Percentiles rank a stretch among this genome's conserved stretches.
These are phyloP conservation scores for Castanospermum australe DNA, from an alignment of 306 rosid genomes.

Conservation along the genomic window DNA sequence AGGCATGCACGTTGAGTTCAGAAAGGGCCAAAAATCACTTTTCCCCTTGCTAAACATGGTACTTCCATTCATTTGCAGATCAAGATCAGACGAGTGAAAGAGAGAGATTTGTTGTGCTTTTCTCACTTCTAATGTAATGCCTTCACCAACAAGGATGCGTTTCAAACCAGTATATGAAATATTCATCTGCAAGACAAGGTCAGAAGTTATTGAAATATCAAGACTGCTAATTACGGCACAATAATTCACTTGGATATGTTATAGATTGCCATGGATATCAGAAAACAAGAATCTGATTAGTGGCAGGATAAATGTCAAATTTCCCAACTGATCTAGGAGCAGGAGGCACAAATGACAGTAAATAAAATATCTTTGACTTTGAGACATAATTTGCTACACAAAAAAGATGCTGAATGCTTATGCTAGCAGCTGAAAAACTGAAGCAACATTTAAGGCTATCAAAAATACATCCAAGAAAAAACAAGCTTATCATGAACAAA, in stretches of 20 bases:
- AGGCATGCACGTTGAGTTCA: slow-evolving; percentile 62
- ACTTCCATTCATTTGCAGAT: slow-evolving; percentile 46
- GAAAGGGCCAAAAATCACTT: slow-evolving; percentile 46
- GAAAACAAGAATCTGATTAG: neutral
- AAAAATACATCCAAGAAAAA: neutral
- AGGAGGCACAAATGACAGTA: slow-evolving; percentile 1
- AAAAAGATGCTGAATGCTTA: neutral
- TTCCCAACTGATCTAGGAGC: neutral
- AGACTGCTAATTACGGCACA: slow-evolving; percentile 1
- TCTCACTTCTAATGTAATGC: slow-evolving; percentile 75
- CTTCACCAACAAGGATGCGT: slow-evolving; percentile 77
- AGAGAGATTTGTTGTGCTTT: slow-evolving; percentile 69
- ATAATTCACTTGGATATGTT: neutral
- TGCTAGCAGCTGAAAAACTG: neutral
- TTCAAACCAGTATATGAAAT: slow-evolving; percentile 62
- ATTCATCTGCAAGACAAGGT: slow-evolving; percentile 58
- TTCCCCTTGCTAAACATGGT: slow-evolving; percentile 25
- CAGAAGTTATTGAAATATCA: slow-evolving; percentile 21
- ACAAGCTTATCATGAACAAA: neutral
- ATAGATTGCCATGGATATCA: neutral
- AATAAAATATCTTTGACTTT: neutral
- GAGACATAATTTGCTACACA: slow-evolving; percentile 10
- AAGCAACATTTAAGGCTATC: neutral
- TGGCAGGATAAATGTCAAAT: neutral
- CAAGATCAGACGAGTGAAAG: slow-evolving; percentile 50